Base-by-base conservation (phyloP, 164 flowering plant genomes). In the Saururus chinensis region DNA sequence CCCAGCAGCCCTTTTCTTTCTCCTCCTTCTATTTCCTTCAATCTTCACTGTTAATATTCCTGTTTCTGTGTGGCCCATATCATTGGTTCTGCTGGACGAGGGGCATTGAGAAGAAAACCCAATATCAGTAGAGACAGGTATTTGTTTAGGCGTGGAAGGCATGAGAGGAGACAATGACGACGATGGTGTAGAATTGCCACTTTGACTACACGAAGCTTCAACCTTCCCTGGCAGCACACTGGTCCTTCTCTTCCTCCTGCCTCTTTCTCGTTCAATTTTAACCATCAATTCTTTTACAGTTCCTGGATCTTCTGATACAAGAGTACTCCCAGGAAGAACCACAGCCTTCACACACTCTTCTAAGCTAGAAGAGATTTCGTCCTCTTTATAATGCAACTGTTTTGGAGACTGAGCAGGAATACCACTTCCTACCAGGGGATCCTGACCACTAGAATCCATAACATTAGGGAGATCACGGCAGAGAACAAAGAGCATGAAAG, bases 181-280 rank as follows among this genome's bases (percentile, higher is more conserved):
- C 59, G 89, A 74, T 20, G 97, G 95, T 20, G 95, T 84, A 58
- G 97, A 90, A 68, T 86, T 83, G 65, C 91, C 89, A 78, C 97
- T 91, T 64, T 88, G 95, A 77, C 95, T 87, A 61, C 93, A 81
- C 17, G 88, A 77, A 65, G 77, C 82, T 64, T 91, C 97, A 59
- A 73, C 61, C 0, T 74, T 57, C 45, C 71, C 81, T 17, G 75
- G 68, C 57, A 60, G 73, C 71, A 73, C 75, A 85, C 77, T 71
- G 0, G 49, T 82, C 79, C 74, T 82, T 48, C 37, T 30, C 37
- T 83, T 73, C 55, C 81, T 75, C 60, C 73, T 79, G 51, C 79
- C 59, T 74, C 78, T 73, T 75, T 83, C 25, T 79, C 86, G 60
- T 20, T 70, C 85, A 64, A 66, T 74, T 70, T 74, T 80, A 24